phyloP scores from a whole-genome alignment of 1,284 basidiomycete genomes.

The Trametes versicolor region DNA sequence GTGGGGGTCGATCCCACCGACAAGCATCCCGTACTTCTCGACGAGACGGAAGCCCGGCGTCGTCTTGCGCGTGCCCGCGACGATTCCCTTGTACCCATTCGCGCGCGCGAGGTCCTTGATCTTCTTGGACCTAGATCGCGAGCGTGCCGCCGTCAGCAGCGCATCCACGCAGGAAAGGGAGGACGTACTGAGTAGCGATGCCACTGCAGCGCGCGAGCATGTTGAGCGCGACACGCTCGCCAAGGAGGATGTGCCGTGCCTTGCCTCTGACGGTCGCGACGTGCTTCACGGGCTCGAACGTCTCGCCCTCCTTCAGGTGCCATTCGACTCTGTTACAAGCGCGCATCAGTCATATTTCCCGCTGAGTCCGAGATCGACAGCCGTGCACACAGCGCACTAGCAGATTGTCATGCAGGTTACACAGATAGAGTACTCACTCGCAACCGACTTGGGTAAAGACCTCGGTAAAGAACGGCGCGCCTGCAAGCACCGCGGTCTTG shows the following conservation, averaged over 20 bases:
- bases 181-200: slow-evolving; percentile 89
- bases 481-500: slow-evolving; percentile 85
- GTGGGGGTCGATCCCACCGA: slow-evolving; percentile 96
- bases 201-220: slow-evolving; percentile 95
- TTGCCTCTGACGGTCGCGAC: slow-evolving; percentile 94
- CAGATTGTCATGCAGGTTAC: background rate
- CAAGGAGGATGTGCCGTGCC: slow-evolving; percentile 89
- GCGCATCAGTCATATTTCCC: slow-evolving; percentile 3
- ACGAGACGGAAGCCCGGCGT: slow-evolving; percentile 98
- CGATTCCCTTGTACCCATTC: slow-evolving; percentile 87
- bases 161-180: background rate
- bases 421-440: slow-evolving; percentile 65
- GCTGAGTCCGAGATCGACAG: background rate
- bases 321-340: slow-evolving; percentile 81
- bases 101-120: slow-evolving; percentile 85
- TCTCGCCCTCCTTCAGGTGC: slow-evolving; percentile 88
- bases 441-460: slow-evolving; percentile 92
- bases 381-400: background rate
- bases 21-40: slow-evolving; percentile 99
- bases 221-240: slow-evolving; percentile 95
- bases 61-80: slow-evolving; percentile 98
- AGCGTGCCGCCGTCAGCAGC: slow-evolving; percentile 2
- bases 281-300: slow-evolving; percentile 84
- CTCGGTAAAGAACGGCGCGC: slow-evolving; percentile 96
- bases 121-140: slow-evolving; percentile 69